Percentiles rank a stretch among this genome's conserved stretches.
Conservation (phyloP, 1,139 yeast species). For the Debaryomyces nepalensis region DNA sequence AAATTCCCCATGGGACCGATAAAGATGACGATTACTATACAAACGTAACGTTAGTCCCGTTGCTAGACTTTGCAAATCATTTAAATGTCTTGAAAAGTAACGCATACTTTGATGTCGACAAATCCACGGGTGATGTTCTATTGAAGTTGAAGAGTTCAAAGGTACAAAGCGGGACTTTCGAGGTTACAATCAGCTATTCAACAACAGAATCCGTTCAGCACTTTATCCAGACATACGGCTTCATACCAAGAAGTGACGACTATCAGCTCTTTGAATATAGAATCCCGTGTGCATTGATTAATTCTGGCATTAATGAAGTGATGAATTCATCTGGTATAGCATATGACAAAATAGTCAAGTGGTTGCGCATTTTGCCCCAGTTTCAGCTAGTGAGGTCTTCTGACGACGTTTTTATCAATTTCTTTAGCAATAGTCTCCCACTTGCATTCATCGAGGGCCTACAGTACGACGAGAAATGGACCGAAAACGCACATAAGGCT, state of each 20-base stretch:
- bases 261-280: slow-evolving; percentile 22
- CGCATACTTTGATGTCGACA: slow-evolving; percentile 67
- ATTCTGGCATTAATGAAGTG: slow-evolving; percentile 8
- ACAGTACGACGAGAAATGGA: slow-evolving; percentile 23
- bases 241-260: slow-evolving; percentile 42
- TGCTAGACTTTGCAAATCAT: slow-evolving; percentile 72
- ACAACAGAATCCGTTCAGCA: slow-evolving; percentile 50
- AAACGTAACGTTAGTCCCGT: slow-evolving; percentile 63
- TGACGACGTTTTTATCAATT: slow-evolving; percentile 25
- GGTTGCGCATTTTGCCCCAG: slow-evolving; percentile 33
- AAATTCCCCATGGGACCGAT: slow-evolving; percentile 53
- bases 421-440: slow-evolving; percentile 22
- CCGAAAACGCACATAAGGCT: slow-evolving; percentile 16
- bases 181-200: slow-evolving; percentile 52
- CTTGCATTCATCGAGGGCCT: slow-evolving; percentile 21
- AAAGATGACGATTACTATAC: slow-evolving; percentile 45
- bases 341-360: slow-evolving; percentile 23
- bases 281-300: no score
- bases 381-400: slow-evolving; percentile 24
- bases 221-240: slow-evolving; percentile 62
- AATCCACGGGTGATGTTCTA: slow-evolving; percentile 48
- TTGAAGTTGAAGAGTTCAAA: slow-evolving; percentile 21
- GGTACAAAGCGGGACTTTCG: slow-evolving; percentile 23
- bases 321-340: slow-evolving; percentile 10
- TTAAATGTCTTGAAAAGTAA: slow-evolving; percentile 36